Conservation (phyloP, 768 basidiomycete genomes). For the Gelatoporia subvermispora region DNA sequence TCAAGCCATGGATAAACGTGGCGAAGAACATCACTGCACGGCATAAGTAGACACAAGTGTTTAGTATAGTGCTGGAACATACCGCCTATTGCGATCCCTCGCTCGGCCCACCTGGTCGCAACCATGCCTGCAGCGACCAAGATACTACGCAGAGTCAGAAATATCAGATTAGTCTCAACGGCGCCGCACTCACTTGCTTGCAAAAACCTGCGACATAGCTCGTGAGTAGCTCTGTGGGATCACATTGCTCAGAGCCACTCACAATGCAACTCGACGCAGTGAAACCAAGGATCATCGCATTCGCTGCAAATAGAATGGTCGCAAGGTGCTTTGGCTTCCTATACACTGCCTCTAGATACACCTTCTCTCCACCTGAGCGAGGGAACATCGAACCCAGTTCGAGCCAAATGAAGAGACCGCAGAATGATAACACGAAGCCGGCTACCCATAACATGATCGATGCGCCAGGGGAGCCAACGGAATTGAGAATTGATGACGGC, state of each 20-base stretch:
- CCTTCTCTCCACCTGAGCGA: constrained; percentile 58
- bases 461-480: constrained; percentile 54
- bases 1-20: constrained; percentile 47
- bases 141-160: constrained; percentile 40
- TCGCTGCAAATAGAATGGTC: constrained; percentile 30
- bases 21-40: constrained; percentile 44
- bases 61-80: constrained; percentile 4
- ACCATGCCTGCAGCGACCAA: constrained; percentile 29
- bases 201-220: constrained; percentile 23
- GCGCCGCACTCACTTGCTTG: constrained; percentile 17
- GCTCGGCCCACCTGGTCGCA: constrained; percentile 41
- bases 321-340: constrained; percentile 27
- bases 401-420: constrained; percentile 58
- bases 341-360: constrained; percentile 56
- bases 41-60: neutral
- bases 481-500: constrained; percentile 51
- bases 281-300: constrained; percentile 33
- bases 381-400: constrained; percentile 63
- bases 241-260: constrained; percentile 1
- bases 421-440: constrained; percentile 53
- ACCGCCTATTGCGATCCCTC: constrained; percentile 58
- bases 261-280: constrained; percentile 28
- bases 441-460: constrained; percentile 65
- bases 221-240: neutral
- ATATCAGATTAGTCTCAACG: neutral